These are phyloP conservation scores for Cupressus sempervirens DNA, from an alignment of 75 land plant genomes.

Conservation along the genomic window DNA sequence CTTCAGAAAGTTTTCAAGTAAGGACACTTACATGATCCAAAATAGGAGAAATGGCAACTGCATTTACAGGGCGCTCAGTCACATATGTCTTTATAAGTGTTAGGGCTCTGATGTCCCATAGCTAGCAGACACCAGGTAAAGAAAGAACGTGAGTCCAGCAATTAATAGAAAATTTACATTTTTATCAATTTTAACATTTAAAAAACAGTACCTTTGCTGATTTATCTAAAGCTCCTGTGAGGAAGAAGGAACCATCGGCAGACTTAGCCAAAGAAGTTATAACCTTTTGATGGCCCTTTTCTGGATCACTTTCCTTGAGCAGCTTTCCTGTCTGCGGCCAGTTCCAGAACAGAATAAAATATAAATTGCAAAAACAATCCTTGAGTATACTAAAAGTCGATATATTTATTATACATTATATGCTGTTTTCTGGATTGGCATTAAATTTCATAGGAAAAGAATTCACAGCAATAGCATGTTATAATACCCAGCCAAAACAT, in stretches of 20 bases:
- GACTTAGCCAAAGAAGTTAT: constrained; percentile 77
- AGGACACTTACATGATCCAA: constrained; percentile 79
- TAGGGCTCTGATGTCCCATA: constrained; percentile 88
- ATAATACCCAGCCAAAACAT: neutral
- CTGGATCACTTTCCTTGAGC: constrained; percentile 77
- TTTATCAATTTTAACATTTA: neutral
- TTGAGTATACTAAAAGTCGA: neutral
- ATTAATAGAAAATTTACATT: neutral
- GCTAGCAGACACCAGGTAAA: constrained; percentile 19
- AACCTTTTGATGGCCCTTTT: constrained; percentile 71
- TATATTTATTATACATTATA: neutral
- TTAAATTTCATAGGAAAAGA: neutral
- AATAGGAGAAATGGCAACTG: constrained; percentile 94
- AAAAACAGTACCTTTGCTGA: constrained; percentile 61
- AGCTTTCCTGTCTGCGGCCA: constrained; percentile 74
- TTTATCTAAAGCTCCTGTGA: constrained; percentile 91
- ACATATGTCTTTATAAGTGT: constrained; percentile 81
- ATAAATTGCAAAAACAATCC: neutral
- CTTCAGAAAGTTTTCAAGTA: neutral
- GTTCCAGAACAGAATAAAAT: neutral
- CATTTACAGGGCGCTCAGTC: constrained; percentile 94
- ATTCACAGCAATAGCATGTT: too few species aligned
- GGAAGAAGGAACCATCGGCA: constrained; percentile 87
- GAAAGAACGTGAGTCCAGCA: neutral
- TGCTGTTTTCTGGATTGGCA: neutral